phyloP scores from a whole-genome alignment of 2,329 filamentous ascomycete genomes.

The Botrytis tulipae region DNA sequence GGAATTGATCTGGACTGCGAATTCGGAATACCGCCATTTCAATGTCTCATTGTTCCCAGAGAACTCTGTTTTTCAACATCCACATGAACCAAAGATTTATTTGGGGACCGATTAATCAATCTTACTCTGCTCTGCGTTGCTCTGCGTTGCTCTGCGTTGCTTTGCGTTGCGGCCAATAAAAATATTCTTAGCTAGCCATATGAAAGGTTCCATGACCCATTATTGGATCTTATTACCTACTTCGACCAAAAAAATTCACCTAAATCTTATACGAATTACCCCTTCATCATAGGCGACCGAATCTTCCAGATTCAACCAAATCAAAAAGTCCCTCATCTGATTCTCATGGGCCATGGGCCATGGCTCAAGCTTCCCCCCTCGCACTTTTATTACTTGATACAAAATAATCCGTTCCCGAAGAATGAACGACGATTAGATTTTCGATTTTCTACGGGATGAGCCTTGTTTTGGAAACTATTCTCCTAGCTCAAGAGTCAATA shows the following conservation, averaged over 20 bases:
- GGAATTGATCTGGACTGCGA: background rate
- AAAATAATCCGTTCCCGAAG: background rate
- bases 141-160: too few species aligned
- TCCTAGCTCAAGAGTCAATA: conserved; percentile 4
- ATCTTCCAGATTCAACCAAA: conserved; percentile 9
- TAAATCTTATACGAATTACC: conserved; percentile 7
- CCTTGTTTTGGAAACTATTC: conserved; percentile 13
- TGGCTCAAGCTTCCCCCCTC: background rate
- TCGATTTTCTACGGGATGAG: conserved; percentile 1
- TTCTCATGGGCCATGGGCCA: background rate
- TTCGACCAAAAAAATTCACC: background rate
- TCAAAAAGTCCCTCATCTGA: background rate
- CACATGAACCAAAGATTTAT: background rate
- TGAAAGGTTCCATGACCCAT: background rate
- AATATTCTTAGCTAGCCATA: background rate
- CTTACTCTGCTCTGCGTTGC: background rate
- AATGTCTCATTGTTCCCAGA: conserved; percentile 9
- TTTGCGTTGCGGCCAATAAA: background rate
- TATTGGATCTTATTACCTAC: background rate
- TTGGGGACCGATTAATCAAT: background rate
- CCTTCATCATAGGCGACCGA: conserved; percentile 14
- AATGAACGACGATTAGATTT: conserved; percentile 4
- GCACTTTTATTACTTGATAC: background rate
- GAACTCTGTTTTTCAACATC: background rate
- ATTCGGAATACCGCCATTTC: conserved; percentile 11